Base-by-base conservation (phyloP, 2,329 filamentous ascomycete species). In the Cephalotrichum gorgonifer region DNA sequence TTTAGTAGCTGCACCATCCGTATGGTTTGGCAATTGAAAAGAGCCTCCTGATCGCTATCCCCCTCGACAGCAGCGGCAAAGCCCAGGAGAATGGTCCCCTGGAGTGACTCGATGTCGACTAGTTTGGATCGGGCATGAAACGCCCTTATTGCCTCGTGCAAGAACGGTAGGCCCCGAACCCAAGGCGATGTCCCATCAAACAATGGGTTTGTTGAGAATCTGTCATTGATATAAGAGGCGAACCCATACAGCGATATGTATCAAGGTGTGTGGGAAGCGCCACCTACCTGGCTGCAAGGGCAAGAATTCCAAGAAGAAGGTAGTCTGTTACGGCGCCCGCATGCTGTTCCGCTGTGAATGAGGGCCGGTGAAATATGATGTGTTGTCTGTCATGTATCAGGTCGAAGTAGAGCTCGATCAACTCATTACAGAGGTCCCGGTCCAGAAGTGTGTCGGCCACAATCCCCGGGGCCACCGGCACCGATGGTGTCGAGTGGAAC, bases 321-420 rank as follows among this genome's bases (percentile, higher is more conserved):
- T 39, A 44, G 14, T 52, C 43, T 6, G 43, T 14, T 5, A 47
- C 43, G 20, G 23, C 15, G 17, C 35, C 23, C 6, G 39, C 33
- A 14, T n/a, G 20, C 6, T 35, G 20, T 5, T 48, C 43, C 8
- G 12, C 20, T 41, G 39, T 39, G 30, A 52, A 52, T 6, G 48
- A 48, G n/a, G 47, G 43, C 26, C 33, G 12, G 25, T 52, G 51
- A 17, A 52, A 52, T 11, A 52, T 48, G 17, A 43, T 47, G 23
- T 52, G 51, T 25, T 52, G 51, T 22, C 15, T 52, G 23, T 52
- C 51, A 35, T 52, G 51, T 4, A 52, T 44, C 17, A 52, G 23
- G 38, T 26, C 20, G 28, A 50, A 52, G 48, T 50, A 50, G 38
- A 47, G n/a, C 26, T n/a, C 5, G n/a, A 52, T 35, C 46, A 57